Evolutionary conservation across 108 stramenopile species (phyloP).

Genomic region (Nitzschia putrida): DNA sequence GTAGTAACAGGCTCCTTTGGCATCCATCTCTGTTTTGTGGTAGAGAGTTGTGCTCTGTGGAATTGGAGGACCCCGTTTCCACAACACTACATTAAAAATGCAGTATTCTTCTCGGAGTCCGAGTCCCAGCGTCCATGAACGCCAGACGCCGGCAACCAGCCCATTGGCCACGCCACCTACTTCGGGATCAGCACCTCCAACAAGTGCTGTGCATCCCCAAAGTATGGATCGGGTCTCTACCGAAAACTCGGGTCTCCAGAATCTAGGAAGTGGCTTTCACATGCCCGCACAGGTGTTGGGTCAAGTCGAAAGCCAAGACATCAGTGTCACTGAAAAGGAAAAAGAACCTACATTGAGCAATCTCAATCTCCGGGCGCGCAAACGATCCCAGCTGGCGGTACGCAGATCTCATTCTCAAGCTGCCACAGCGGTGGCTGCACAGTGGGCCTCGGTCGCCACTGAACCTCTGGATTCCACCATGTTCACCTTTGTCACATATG

Average conservation of each 20-base stretch:
- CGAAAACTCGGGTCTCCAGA: slow-evolving; percentile 1
- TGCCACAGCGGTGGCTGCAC: slow-evolving; percentile 17
- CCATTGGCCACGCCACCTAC: no score
- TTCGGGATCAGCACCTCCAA: no score
- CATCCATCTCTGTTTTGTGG: no score
- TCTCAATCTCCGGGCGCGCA: slow-evolving; percentile 21
- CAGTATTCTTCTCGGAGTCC: no score
- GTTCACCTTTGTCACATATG: slow-evolving; percentile 38
- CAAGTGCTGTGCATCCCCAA: not conserved
- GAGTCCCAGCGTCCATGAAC: no score
- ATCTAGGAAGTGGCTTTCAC: slow-evolving; percentile 33
- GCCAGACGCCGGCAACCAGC: no score
- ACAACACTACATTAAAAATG: no score
- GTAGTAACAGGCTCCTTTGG: no score
- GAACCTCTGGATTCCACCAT: slow-evolving; percentile 18
- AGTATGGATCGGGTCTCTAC: slow-evolving; percentile 9
- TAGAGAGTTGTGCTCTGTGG: no score
- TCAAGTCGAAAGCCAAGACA: slow-evolving; percentile 2
- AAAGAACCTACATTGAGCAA: slow-evolving; percentile 9
- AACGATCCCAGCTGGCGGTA: slow-evolving; percentile 17
- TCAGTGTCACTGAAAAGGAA: not conserved
- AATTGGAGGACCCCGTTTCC: no score
- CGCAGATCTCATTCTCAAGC: slow-evolving; percentile 24
- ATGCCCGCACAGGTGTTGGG: slow-evolving; percentile 41
- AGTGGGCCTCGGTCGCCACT: not conserved